Percentiles rank a stretch among this genome's conserved stretches.
Evolutionary conservation across 2,329 filamentous ascomycete species (phyloP).

Genomic region (Thelonectria discophora): DNA sequence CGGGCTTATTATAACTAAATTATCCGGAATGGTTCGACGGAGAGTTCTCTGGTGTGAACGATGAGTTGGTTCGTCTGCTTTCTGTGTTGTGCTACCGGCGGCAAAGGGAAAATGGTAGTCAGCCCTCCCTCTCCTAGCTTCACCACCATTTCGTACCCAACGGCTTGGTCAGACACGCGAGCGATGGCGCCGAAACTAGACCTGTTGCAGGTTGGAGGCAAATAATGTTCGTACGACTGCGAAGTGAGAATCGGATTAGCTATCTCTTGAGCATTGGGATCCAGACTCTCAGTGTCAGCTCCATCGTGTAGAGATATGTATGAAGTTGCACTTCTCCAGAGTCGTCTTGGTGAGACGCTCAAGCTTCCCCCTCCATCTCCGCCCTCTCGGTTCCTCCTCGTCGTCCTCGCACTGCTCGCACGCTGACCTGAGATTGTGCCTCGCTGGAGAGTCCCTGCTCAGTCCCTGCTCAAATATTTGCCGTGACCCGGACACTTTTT

Average conservation of each 20-base stretch:
- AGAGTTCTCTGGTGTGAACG: neutral
- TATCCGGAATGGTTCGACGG: neutral
- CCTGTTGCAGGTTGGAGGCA: neutral
- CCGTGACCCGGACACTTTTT: neutral
- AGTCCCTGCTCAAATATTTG: too few relatives aligned
- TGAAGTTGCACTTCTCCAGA: neutral
- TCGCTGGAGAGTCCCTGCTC: too few relatives aligned
- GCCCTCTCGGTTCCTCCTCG: neutral
- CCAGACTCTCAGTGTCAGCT: neutral
- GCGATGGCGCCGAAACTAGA: neutral
- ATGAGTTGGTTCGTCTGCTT: too few relatives aligned
- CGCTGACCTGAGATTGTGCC: neutral
- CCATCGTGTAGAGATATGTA: too few relatives aligned
- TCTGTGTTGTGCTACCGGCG: too few relatives aligned
- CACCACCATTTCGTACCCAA: neutral
- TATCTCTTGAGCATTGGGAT: neutral
- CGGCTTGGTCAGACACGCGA: slow-evolving; percentile 10
- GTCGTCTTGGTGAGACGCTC: neutral
- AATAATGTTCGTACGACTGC: neutral
- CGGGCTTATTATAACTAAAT: too few relatives aligned
- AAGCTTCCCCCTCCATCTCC: neutral
- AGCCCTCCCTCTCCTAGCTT: too few relatives aligned
- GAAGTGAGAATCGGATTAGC: neutral
- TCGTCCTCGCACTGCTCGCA: neutral
- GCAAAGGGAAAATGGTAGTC: too few relatives aligned